Conservation (phyloP, 768 basidiomycete species). For the Dacryopinax spathularia region DNA sequence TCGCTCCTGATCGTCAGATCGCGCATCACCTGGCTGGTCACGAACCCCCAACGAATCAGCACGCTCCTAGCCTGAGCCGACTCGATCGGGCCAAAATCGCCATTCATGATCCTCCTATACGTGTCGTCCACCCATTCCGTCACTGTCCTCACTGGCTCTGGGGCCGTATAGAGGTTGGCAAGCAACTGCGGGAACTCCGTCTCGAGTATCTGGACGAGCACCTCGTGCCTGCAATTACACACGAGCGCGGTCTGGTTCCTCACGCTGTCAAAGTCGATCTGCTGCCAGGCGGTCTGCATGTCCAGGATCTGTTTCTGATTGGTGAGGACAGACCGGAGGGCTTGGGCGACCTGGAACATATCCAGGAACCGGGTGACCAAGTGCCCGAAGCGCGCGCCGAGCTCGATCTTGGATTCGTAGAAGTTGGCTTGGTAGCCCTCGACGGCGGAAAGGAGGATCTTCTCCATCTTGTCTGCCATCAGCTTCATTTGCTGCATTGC, state of each 20-base stretch:
- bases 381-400: conserved; percentile 82
- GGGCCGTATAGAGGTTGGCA: conserved; percentile 54
- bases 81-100: conserved; percentile 2
- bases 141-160: conserved; percentile 69
- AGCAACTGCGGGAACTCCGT: conserved; percentile 69
- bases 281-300: conserved; percentile 78
- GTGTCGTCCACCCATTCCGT: conserved; percentile 80
- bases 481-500: conserved; percentile 61
- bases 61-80: conserved; percentile 43
- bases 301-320: conserved; percentile 73
- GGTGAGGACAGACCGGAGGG: conserved; percentile 72
- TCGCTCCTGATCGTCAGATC: conserved; percentile 89
- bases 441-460: conserved; percentile 64
- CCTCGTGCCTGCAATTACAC: conserved; percentile 84
- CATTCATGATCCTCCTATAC: neutral
- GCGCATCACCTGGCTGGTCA: conserved; percentile 84
- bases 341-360: conserved; percentile 84
- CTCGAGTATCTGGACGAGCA: conserved; percentile 70
- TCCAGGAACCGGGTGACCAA: conserved; percentile 81
- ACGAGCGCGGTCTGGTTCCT: conserved; percentile 86
- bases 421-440: conserved; percentile 78
- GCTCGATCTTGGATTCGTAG: conserved; percentile 80
- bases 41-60: conserved; percentile 83
- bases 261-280: conserved; percentile 81
- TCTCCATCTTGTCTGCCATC: conserved; percentile 83